Conservation (phyloP, 192 early-diverging fungal species). For the Backusella westeae region DNA sequence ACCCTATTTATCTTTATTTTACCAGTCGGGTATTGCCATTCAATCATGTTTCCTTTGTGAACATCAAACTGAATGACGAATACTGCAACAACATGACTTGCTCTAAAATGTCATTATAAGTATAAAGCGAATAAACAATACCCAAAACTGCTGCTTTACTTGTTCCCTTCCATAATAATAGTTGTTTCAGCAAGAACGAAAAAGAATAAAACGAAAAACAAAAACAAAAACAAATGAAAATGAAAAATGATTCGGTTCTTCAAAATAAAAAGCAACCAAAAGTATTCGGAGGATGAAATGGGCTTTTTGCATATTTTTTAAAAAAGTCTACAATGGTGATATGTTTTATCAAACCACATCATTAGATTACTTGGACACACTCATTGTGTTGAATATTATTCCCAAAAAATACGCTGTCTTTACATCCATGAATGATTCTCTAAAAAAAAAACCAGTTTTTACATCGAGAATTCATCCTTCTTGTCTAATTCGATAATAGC, state of each 20-base stretch:
- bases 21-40: slow-evolving; percentile 51
- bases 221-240: not conserved
- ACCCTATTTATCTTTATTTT: not conserved
- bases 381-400: too few relatives aligned
- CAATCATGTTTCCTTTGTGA: slow-evolving; percentile 49
- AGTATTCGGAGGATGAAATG: not conserved
- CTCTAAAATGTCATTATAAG: not conserved
- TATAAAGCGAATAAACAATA: not conserved
- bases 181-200: not conserved
- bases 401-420: too few relatives aligned
- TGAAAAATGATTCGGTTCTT: slow-evolving; percentile 1
- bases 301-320: not conserved
- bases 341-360: too few relatives aligned
- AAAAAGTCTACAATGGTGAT: not conserved
- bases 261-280: not conserved
- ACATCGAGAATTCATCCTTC: not conserved
- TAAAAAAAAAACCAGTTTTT: too few relatives aligned
- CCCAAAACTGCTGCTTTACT: not conserved
- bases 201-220: not conserved
- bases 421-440: too few relatives aligned
- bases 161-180: not conserved
- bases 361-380: too few relatives aligned
- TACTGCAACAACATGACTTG: slow-evolving; percentile 41
- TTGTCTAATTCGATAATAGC: not conserved
- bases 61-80: slow-evolving; percentile 54